phyloP scores from a whole-genome alignment of 441 rosid species.

The Populus trichocarpa region DNA sequence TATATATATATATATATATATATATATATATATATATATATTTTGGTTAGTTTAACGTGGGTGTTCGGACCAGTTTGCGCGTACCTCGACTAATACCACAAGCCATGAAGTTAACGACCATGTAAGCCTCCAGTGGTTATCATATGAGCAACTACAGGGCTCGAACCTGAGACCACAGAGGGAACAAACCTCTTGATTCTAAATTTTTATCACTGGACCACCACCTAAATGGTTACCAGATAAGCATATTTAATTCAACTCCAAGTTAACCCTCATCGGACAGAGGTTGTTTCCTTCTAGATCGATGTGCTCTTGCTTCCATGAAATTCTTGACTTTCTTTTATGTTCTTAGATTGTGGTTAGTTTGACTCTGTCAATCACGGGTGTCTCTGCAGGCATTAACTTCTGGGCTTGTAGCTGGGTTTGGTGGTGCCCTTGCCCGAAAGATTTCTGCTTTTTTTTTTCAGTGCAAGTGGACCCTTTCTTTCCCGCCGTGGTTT shows the following conservation, averaged over 20 bases:
- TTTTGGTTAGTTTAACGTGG: too few species aligned
- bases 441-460: slow-evolving; percentile 80
- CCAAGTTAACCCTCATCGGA: slow-evolving; percentile 72
- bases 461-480: slow-evolving; percentile 51
- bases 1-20: slow-evolving; percentile 71
- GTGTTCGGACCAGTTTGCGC: too few species aligned
- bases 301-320: too few species aligned
- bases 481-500: neutral
- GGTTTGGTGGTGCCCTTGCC: slow-evolving; percentile 69
- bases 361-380: neutral
- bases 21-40: slow-evolving; percentile 71
- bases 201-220: too few species aligned
- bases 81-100: too few species aligned
- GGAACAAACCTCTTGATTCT: too few species aligned
- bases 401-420: slow-evolving; percentile 72
- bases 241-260: slow-evolving; percentile 83
- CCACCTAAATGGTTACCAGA: too few species aligned
- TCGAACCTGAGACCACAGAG: too few species aligned
- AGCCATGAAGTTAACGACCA: too few species aligned
- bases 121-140: too few species aligned
- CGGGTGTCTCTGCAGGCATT: slow-evolving; percentile 50
- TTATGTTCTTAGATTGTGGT: neutral
- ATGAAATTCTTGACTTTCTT: too few species aligned
- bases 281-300: slow-evolving; percentile 44
- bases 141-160: too few species aligned